Base-by-base conservation (phyloP, 2,329 filamentous ascomycete species). In the Fusarium mexicanum region DNA sequence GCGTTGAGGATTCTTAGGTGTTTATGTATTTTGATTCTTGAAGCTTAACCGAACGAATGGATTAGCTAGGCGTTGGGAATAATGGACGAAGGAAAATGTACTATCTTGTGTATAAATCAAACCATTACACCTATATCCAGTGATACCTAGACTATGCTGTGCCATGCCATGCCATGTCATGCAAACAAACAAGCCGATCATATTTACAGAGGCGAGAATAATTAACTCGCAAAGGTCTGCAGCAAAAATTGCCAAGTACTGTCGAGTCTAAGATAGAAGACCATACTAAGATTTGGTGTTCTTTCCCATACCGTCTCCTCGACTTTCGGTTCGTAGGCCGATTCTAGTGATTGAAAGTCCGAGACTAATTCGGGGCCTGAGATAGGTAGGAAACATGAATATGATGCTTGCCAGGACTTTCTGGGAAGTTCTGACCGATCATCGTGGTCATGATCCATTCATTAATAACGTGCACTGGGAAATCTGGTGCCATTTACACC, bases 401-500 rank as follows among this genome's bases (percentile, higher is more conserved):
- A 22, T n/a, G 18, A 26, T 50, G 46, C 24, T 29, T 35, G 43
- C 7, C 40, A 47, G 51, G 47, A 11, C 53, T 65, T 41, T 12
- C 47, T 33, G 13, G 44, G 44, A 29, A 38, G 13, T 26, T 33
- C 38, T 48, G 46, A n/a, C 53, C 58, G 54, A 46, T 54, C 33
- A 37, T 59, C 43, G 46, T 61, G 44, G 33, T 59, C 41, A 37
- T 71, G 37, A 24, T 46, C 37, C 33, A 50, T 62, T 76, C 58
- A 78, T 61, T 76, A 66, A 11, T 63, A 55, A 31, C 38, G 62
- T 24, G 69, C 47, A 43, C 73, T 71, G 4, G 61, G 53, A 55
- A 73, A 71, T 55, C 79, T 77, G 31, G 82, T 83, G 18, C 82
- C 82, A 50, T 84, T 84, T 48, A 83, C 81, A 29, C 78, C 79